phyloP scores from a whole-genome alignment of 2,329 filamentous ascomycete species.

The Phialocephala sp. region DNA sequence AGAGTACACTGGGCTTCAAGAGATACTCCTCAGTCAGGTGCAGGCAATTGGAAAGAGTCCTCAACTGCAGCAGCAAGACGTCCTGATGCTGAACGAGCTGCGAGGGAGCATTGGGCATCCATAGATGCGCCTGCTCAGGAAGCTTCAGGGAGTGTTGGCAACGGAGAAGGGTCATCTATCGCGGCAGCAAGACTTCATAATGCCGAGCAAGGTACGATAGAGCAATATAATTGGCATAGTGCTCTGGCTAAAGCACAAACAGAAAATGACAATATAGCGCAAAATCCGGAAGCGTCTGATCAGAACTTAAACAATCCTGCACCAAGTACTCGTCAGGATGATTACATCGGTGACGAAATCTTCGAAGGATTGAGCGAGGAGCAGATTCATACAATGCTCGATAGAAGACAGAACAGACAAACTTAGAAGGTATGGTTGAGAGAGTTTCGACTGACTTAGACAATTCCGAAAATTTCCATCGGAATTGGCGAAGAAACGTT shows the following conservation, averaged over 20 bases:
- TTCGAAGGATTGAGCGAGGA: background rate
- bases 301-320: background rate
- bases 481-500: background rate
- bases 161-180: background rate
- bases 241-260: background rate
- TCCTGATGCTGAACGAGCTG: background rate
- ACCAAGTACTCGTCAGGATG: background rate
- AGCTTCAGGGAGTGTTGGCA: background rate
- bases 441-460: background rate
- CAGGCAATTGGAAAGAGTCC: background rate
- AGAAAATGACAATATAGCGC: background rate
- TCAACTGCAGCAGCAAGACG: background rate
- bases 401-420: background rate
- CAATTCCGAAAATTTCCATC: background rate
- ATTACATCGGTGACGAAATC: background rate
- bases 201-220: background rate
- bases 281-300: background rate
- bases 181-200: background rate
- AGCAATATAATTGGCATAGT: background rate
- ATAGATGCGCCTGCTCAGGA: background rate
- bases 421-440: constrained; percentile 2
- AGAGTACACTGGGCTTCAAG: background rate
- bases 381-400: background rate
- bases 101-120: background rate
- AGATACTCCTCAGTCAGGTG: background rate